Percentiles rank a stretch among this genome's conserved stretches.
phyloP scores from a whole-genome alignment of 371 early-diverging fungal species.

The Quaeritorhiza haematococci region DNA sequence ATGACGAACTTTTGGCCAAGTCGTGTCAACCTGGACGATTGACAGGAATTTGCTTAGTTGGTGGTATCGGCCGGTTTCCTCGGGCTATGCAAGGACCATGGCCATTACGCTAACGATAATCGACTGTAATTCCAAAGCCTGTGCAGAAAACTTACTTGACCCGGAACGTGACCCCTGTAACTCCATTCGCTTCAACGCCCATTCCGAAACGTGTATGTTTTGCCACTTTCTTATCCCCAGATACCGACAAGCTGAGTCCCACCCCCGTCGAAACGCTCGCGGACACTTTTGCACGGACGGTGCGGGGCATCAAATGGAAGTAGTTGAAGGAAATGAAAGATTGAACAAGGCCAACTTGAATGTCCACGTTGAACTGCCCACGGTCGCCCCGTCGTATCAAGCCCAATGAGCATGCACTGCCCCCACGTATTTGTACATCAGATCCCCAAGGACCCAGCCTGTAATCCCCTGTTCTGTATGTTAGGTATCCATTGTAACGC shows the following conservation, averaged over 20 bases:
- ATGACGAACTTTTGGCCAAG: slow-evolving; percentile 77
- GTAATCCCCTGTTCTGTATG: slow-evolving; percentile 72
- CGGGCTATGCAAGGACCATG: too few relatives aligned
- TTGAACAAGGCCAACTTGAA: slow-evolving; percentile 23
- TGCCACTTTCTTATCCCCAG: slow-evolving; percentile 42
- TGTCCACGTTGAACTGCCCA: slow-evolving; percentile 18
- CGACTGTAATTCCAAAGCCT: neutral
- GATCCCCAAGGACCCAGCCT: slow-evolving; percentile 47
- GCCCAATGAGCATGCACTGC: slow-evolving; percentile 32
- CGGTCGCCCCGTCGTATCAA: slow-evolving; percentile 13
- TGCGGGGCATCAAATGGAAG: slow-evolving; percentile 23
- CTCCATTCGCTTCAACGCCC: slow-evolving; percentile 68
- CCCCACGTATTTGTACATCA: neutral
- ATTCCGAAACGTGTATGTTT: slow-evolving; percentile 67
- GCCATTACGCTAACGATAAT: too few relatives aligned
- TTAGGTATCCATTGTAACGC: slow-evolving; percentile 68
- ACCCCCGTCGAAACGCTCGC: slow-evolving; percentile 24
- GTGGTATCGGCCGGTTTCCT: too few relatives aligned
- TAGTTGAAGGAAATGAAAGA: slow-evolving; percentile 22
- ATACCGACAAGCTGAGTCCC: slow-evolving; percentile 24
- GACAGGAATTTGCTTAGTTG: too few relatives aligned
- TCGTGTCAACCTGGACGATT: slow-evolving; percentile 65
- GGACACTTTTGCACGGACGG: slow-evolving; percentile 25
- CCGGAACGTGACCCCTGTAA: slow-evolving; percentile 67
- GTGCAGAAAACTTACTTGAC: slow-evolving; percentile 48